Percentiles rank a stretch among this genome's conserved stretches.
Evolutionary conservation across 1,284 basidiomycete species (phyloP).

Genomic region (Malassezia slooffiae): DNA sequence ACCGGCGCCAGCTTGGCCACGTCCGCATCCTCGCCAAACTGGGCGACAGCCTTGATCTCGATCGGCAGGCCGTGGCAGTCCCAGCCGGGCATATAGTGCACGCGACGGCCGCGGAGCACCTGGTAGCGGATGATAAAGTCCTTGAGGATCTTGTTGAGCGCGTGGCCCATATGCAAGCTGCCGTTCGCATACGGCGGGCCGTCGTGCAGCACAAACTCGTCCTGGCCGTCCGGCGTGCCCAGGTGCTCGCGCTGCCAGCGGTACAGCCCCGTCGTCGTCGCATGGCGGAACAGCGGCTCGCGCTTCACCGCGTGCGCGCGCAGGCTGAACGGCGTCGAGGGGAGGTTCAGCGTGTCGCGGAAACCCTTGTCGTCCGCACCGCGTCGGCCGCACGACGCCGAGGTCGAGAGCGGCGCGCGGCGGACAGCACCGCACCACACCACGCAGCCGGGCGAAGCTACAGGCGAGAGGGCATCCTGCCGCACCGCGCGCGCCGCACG

Average conservation of each 20-base stretch:
- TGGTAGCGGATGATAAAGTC: slow-evolving; percentile 90
- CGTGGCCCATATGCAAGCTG: slow-evolving; percentile 88
- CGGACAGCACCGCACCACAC: no score
- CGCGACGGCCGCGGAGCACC: slow-evolving; percentile 62
- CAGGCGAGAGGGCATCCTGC: no score
- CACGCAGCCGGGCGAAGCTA: no score
- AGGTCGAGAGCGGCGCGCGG: no score
- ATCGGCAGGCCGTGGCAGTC: slow-evolving; percentile 98
- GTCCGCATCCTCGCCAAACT: slow-evolving; percentile 57
- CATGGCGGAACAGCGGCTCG: slow-evolving; percentile 56
- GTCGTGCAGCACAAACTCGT: slow-evolving; percentile 73
- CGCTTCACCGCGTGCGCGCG: slow-evolving; percentile 60
- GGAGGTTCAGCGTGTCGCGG: slow-evolving; percentile 67
- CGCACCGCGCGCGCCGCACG: no score
- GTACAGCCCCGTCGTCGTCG: slow-evolving; percentile 70
- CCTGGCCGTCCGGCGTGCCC: slow-evolving; percentile 49
- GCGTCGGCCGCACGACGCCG: no score
- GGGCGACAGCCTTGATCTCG: slow-evolving; percentile 35
- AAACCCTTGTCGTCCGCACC: slow-evolving; percentile 20
- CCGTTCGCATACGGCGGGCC: slow-evolving; percentile 98
- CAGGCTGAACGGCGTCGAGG: slow-evolving; percentile 70
- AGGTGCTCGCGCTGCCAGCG: slow-evolving; percentile 63
- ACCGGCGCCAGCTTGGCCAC: slow-evolving; percentile 17
- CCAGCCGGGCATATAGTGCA: slow-evolving; percentile 91
- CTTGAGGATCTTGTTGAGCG: slow-evolving; percentile 91